Evolutionary conservation across 768 basidiomycete genomes (phyloP), one percentile per base, ranked within the genome.

Genomic region (Russula lepida): DNA sequence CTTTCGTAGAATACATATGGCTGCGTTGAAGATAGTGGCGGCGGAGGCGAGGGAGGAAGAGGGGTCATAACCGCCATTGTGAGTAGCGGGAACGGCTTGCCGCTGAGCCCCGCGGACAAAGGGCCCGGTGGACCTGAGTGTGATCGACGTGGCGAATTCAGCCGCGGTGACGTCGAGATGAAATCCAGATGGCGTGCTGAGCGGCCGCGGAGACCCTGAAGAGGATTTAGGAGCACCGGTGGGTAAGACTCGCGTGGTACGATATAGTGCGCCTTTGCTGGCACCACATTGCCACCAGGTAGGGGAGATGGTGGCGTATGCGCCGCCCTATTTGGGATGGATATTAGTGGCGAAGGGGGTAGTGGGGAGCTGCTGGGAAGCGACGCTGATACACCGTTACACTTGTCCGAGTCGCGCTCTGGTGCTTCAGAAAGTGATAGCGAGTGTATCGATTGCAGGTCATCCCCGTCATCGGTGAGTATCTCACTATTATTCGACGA

Each of bases 391-490:
- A 30, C 39, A 27, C 25, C 62, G 56, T 41, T 30, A 30, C 30
- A 37, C 17, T 25, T 17, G 21, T 53, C 56, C 8, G 46, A 50
- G 19, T 49, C 33, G 27, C 4, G 21, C 54, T 51, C 54, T 35
- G 48, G 62, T n/a, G 39, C 54, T 46, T 66, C 65, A 23, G 58
- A 63, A 47, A 58, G 52, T n/a, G 58, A 50, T 27, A 59, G 85
- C 0, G 86, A 88, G 49, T 76, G 75, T 37, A 86, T 82, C 15
- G 88, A 88, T n/a, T 77, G 79, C 47, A 84, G 78, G 68, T 88
- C 87, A 65, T 89, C 88, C 19, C 86, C 86, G 25, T 85, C 86
- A 68, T 90, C 88, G 8, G 85, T 85, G 63, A 81, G 72, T 41
- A 80, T 74, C 58, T 88, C 86, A 68, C 84, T 84, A 59, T 81